These are phyloP conservation scores for Salix dunnii DNA, from an alignment of 345 rosid genomes.

Conservation along the genomic window DNA sequence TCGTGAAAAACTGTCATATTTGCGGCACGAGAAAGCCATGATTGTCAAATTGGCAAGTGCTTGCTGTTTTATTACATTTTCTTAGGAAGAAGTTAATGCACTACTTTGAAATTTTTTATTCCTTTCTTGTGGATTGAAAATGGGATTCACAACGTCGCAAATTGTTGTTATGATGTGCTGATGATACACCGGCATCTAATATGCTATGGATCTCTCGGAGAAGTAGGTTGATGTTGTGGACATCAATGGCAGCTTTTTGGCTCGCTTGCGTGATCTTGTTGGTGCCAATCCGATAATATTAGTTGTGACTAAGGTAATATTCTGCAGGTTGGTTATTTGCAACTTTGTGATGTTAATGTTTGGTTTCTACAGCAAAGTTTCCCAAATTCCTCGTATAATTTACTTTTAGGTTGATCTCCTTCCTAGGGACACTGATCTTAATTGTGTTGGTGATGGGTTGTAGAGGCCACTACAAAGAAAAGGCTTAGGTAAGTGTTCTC, in stretches of 20 bases:
- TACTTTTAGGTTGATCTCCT: constrained; percentile 73
- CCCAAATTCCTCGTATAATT: constrained; percentile 11
- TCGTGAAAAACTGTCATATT: constrained; percentile 76
- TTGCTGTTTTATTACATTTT: neutral
- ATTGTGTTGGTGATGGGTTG: constrained; percentile 98
- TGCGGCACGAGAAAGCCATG: constrained; percentile 72
- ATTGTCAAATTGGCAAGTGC: constrained; percentile 70
- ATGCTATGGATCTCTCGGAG: constrained; percentile 4
- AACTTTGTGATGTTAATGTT: neutral
- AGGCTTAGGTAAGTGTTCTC: constrained; percentile 65
- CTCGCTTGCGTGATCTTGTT: constrained; percentile 84
- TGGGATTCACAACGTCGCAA: constrained; percentile 1
- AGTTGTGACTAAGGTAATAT: constrained; percentile 76
- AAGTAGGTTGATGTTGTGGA: constrained; percentile 88
- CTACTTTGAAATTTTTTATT: neutral
- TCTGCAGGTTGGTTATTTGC: constrained; percentile 1
- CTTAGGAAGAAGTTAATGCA: neutral
- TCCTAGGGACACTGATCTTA: constrained; percentile 87
- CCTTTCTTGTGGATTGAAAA: neutral
- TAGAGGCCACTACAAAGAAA: constrained; percentile 73
- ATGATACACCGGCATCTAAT: neutral
- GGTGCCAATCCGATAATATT: constrained; percentile 91
- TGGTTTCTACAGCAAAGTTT: constrained; percentile 2
- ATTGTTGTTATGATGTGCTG: neutral
- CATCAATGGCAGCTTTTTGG: constrained; percentile 88